A percentile compares a stretch with the other conserved stretches of the same genome.
These are phyloP conservation scores for Pisolithus tinctorius DNA, from an alignment of 768 basidiomycete species.

Conservation along the genomic window DNA sequence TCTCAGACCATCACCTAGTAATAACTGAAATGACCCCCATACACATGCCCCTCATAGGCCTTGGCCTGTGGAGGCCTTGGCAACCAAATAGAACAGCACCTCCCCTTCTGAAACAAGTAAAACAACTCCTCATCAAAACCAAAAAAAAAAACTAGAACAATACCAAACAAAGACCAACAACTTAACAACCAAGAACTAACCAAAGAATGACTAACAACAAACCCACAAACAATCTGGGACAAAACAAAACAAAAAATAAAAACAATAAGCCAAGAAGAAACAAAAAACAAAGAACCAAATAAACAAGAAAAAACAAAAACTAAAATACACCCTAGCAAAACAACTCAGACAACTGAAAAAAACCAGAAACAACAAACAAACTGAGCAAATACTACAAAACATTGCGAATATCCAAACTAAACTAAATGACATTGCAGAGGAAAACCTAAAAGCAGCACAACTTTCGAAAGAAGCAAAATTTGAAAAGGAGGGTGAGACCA, in stretches of 20 bases:
- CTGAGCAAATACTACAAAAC: too few species aligned
- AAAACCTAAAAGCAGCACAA: neutral
- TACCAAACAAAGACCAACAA: too few species aligned
- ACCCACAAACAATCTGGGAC: neutral
- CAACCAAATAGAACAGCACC: neutral
- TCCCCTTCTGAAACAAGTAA: neutral
- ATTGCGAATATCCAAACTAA: neutral
- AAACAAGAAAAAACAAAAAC: neutral
- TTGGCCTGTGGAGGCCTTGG: neutral
- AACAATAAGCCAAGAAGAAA: neutral
- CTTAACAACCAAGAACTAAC: too few species aligned
- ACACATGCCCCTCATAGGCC: neutral
- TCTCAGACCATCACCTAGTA: constrained; percentile 7
- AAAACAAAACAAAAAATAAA: neutral
- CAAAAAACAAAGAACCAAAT: neutral
- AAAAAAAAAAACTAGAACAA: neutral
- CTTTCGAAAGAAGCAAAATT: neutral
- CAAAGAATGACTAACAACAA: neutral
- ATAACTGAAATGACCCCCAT: neutral
- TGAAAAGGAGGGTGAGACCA: neutral
- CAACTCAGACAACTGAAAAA: neutral
- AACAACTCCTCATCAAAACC: neutral
- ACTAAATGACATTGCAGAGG: neutral
- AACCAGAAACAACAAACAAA: neutral
- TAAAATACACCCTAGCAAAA: neutral